Percentiles rank a stretch among this genome's conserved stretches.
phyloP scores from a whole-genome alignment of 2,329 filamentous ascomycete genomes.

The Trichophyton benhamiae region DNA sequence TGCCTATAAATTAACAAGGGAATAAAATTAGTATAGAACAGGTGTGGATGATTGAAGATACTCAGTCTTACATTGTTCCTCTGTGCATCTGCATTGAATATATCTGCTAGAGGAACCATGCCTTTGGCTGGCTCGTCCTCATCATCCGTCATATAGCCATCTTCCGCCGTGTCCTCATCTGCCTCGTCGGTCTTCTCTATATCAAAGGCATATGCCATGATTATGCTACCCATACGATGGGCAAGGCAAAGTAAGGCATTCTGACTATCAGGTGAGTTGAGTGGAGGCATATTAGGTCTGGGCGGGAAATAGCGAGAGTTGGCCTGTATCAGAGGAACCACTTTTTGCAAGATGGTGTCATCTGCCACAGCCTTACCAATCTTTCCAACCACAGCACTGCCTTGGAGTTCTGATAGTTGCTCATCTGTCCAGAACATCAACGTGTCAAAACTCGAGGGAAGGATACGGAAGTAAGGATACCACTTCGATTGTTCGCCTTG shows the following conservation, averaged over 20 bases:
- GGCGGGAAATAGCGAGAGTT: constrained; percentile 33
- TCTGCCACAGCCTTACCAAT: constrained; percentile 65
- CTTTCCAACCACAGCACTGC: constrained; percentile 61
- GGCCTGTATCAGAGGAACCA: constrained; percentile 41
- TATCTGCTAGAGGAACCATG: constrained; percentile 84
- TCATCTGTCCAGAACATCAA: constrained; percentile 75
- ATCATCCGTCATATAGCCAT: constrained; percentile 44
- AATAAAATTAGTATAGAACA: neutral
- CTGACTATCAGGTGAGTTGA: constrained; percentile 28
- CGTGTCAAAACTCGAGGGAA: constrained; percentile 64
- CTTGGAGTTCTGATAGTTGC: constrained; percentile 62
- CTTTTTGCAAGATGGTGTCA: constrained; percentile 48
- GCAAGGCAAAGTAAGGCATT: constrained; percentile 45
- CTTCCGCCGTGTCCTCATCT: constrained; percentile 43
- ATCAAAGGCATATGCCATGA: constrained; percentile 91
- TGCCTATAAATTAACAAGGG: constrained; percentile 27
- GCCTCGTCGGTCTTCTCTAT: constrained; percentile 40
- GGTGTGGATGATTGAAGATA: neutral
- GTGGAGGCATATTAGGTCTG: constrained; percentile 29
- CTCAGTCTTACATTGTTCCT: constrained; percentile 56
- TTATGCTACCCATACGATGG: constrained; percentile 73
- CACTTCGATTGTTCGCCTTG: constrained; percentile 51
- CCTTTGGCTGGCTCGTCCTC: constrained; percentile 64
- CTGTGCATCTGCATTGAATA: constrained; percentile 77
- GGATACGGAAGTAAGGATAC: constrained; percentile 64